A percentile compares a stretch with the other conserved stretches of the same genome.
These are phyloP conservation scores for Microbotryum lychnidis-dioicae DNA, from an alignment of 1,284 basidiomycete genomes.

Conservation along the genomic window DNA sequence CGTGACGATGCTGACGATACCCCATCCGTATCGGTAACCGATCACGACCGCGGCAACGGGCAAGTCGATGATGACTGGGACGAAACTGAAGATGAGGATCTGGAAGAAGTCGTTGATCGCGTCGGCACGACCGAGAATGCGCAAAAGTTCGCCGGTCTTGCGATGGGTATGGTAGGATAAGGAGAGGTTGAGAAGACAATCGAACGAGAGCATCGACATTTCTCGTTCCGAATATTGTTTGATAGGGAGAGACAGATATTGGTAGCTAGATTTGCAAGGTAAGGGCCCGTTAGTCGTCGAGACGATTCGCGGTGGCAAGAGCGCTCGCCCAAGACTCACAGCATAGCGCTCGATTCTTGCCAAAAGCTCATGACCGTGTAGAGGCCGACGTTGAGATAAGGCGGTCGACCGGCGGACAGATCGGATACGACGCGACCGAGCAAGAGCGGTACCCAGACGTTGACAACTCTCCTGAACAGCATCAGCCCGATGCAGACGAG, in stretches of 20 bases:
- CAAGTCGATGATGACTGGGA: constrained; percentile 56
- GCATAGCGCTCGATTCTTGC: constrained; percentile 42
- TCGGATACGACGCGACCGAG: constrained; percentile 58
- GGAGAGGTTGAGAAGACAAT: constrained; percentile 70
- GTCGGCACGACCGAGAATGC: constrained; percentile 55
- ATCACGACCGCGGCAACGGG: constrained; percentile 39
- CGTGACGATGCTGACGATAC: constrained; percentile 59
- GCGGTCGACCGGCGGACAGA: constrained; percentile 36
- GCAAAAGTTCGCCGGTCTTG: constrained; percentile 57
- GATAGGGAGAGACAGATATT: constrained; percentile 50
- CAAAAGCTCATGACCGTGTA: constrained; percentile 42
- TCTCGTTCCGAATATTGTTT: constrained; percentile 49
- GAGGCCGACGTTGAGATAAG: constrained; percentile 35
- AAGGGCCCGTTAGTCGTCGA: not conserved
- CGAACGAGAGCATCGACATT: constrained; percentile 69
- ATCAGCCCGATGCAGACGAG: constrained; percentile 26
- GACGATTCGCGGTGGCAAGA: not conserved
- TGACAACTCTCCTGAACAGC: constrained; percentile 53
- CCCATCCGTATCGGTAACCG: constrained; percentile 26
- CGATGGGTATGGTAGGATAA: constrained; percentile 73
- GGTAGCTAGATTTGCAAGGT: constrained; percentile 32
- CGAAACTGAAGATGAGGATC: constrained; percentile 61
- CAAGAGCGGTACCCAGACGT: constrained; percentile 60
- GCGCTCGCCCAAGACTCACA: constrained; percentile 11
- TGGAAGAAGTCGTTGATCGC: constrained; percentile 34